phyloP scores from a whole-genome alignment of 345 rosid species.

The Eucalyptus pauciflora region DNA sequence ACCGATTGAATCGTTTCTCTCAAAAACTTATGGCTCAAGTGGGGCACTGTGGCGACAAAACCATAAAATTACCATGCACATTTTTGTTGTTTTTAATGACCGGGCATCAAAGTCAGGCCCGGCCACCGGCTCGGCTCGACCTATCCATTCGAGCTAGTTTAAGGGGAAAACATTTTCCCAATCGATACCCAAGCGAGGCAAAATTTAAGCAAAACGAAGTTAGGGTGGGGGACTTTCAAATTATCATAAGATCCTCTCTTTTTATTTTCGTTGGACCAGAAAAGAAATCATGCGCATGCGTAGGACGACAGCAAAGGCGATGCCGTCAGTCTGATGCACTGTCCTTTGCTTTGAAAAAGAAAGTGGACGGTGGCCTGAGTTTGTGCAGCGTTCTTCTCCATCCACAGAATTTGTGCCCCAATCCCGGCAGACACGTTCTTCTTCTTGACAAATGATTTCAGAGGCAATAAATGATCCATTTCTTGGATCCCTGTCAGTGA shows the following conservation, averaged over 20 bases:
- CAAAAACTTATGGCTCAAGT: neutral
- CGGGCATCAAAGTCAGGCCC: neutral
- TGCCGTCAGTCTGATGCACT: neutral
- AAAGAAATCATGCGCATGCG: neutral
- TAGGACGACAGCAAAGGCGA: neutral
- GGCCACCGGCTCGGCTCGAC: neutral
- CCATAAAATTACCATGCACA: neutral
- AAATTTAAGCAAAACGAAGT: neutral
- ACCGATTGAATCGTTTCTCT: accelerated
- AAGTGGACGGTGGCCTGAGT: neutral
- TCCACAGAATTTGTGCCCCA: neutral
- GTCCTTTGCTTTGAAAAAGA: neutral
- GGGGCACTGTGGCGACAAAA: neutral
- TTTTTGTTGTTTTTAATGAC: too few species aligned
- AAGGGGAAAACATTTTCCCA: neutral
- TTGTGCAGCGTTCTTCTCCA: neutral
- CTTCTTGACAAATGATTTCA: neutral
- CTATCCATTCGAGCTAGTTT: neutral
- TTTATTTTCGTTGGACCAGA: neutral
- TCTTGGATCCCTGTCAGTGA: neutral
- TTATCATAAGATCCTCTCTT: neutral
- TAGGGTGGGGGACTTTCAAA: neutral
- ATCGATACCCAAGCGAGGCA: neutral
- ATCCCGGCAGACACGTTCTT: neutral
- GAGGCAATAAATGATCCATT: neutral